These are phyloP conservation scores for Thalassiosira hispida DNA, from an alignment of 352 stramenopile genomes.

Conservation along the genomic window DNA sequence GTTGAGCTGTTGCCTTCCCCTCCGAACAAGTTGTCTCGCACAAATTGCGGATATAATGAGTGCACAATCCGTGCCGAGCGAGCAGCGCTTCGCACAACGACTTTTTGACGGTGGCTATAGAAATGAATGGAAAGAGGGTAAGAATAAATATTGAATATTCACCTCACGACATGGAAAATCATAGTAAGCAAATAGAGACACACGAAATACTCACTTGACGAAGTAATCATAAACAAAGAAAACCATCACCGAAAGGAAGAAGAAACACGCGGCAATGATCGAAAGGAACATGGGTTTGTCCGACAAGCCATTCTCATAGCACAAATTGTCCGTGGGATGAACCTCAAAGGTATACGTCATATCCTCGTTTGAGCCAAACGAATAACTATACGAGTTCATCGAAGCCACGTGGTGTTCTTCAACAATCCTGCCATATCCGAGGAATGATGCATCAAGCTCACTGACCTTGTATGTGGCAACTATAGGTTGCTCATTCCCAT, in stretches of 20 bases:
- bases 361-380: neutral
- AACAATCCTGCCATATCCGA: slow-evolving; percentile 1
- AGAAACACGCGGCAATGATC: slow-evolving; percentile 25
- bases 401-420: neutral
- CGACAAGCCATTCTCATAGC: slow-evolving; percentile 1
- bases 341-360: slow-evolving; percentile 21
- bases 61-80: slow-evolving; percentile 31
- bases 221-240: slow-evolving; percentile 53
- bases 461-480: slow-evolving; percentile 15
- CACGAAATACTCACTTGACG: slow-evolving; percentile 18
- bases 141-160: neutral
- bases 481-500: neutral
- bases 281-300: slow-evolving; percentile 10
- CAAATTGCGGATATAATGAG: slow-evolving; percentile 40
- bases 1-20: neutral
- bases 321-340: slow-evolving; percentile 11
- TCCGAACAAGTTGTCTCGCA: slow-evolving; percentile 35
- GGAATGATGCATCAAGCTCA: neutral
- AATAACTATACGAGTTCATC: slow-evolving; percentile 7
- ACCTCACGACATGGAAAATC: neutral
- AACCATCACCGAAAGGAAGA: slow-evolving; percentile 22
- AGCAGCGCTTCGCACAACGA: slow-evolving; percentile 25
- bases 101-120: slow-evolving; percentile 24
- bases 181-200: neutral
- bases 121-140: neutral